phyloP scores from a whole-genome alignment of 176 grass and related monocot species.

The Carex parvula region DNA sequence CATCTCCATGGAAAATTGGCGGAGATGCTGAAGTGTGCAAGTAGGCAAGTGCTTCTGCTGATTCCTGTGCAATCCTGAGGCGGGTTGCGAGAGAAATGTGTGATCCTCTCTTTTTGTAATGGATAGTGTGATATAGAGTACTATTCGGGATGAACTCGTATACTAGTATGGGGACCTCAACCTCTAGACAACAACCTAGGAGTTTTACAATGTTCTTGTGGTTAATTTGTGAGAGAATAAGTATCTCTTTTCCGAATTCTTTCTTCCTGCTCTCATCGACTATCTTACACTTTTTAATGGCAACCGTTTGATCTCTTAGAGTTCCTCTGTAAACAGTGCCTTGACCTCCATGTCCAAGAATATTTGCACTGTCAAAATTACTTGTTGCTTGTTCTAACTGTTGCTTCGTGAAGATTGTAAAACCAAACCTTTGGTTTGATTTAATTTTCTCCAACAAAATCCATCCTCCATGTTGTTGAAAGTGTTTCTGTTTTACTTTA shows the following conservation, averaged over 20 bases:
- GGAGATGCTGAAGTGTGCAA: slow-evolving; percentile 31
- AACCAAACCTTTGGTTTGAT: slow-evolving; percentile 19
- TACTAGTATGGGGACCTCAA: slow-evolving; percentile 34
- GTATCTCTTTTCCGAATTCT: slow-evolving; percentile 32
- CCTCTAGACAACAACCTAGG: slow-evolving; percentile 34
- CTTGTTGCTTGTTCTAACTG: slow-evolving; percentile 31
- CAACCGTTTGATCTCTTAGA: background rate
- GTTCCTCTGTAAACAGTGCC: slow-evolving; percentile 33
- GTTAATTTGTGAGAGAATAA: slow-evolving; percentile 37
- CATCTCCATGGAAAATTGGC: slow-evolving; percentile 37
- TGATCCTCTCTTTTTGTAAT: background rate
- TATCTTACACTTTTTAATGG: slow-evolving; percentile 33
- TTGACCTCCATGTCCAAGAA: slow-evolving; percentile 8
- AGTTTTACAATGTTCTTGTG: slow-evolving; percentile 36
- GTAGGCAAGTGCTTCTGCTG: slow-evolving; percentile 30
- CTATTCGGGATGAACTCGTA: slow-evolving; percentile 37
- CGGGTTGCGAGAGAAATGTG: slow-evolving; percentile 6
- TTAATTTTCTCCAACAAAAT: slow-evolving; percentile 26
- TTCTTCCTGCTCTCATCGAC: slow-evolving; percentile 12
- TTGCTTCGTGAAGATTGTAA: slow-evolving; percentile 33
- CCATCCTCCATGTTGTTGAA: slow-evolving; percentile 32
- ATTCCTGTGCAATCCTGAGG: slow-evolving; percentile 32
- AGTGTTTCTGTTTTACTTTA: slow-evolving; percentile 34
- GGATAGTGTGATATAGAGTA: slow-evolving; percentile 31
- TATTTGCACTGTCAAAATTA: slow-evolving; percentile 8